These are phyloP conservation scores for Pezicula carpinea DNA, from an alignment of 2,329 filamentous ascomycete species.

Conservation along the genomic window DNA sequence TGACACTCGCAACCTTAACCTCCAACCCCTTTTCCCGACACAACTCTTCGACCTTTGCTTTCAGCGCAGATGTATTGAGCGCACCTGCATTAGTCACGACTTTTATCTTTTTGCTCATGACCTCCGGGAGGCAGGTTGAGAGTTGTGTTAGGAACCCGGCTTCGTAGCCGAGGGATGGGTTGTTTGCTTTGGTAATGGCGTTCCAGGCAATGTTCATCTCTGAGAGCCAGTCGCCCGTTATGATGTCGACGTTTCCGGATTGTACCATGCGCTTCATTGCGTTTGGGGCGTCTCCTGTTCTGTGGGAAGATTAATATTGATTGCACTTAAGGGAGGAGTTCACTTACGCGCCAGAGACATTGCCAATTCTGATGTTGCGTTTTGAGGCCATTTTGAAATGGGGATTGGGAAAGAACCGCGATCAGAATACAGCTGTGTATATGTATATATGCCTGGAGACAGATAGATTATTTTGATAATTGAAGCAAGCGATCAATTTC, in stretches of 20 bases:
- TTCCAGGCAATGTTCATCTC: slow-evolving; percentile 30
- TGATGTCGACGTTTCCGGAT: slow-evolving; percentile 31
- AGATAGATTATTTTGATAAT: too few relatives aligned
- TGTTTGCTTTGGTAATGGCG: slow-evolving; percentile 16
- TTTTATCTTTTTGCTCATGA: slow-evolving; percentile 8
- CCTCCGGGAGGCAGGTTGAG: slow-evolving; percentile 3
- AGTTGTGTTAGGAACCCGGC: slow-evolving; percentile 17
- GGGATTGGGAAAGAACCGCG: background rate
- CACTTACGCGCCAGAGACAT: slow-evolving; percentile 12
- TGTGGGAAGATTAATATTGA: background rate
- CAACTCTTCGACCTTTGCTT: slow-evolving; percentile 7
- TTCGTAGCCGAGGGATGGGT: slow-evolving; percentile 20
- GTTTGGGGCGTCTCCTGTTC: slow-evolving; percentile 8
- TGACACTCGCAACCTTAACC: slow-evolving; percentile 8
- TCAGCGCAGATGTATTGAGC: slow-evolving; percentile 6
- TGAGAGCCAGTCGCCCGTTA: slow-evolving; percentile 37
- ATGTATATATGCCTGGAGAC: background rate
- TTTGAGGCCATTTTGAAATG: slow-evolving; percentile 6
- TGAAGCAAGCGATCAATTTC: too few relatives aligned
- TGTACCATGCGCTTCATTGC: slow-evolving; percentile 14
- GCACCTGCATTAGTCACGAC: slow-evolving; percentile 13
- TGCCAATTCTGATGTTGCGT: slow-evolving; percentile 11
- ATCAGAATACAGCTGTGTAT: background rate
- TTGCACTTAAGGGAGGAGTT: background rate
- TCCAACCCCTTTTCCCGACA: slow-evolving; percentile 1